Evolutionary conservation across 2,329 filamentous ascomycete species (phyloP), one percentile per base, ranked within the genome.

Genomic region (Colletotrichum sidae): DNA sequence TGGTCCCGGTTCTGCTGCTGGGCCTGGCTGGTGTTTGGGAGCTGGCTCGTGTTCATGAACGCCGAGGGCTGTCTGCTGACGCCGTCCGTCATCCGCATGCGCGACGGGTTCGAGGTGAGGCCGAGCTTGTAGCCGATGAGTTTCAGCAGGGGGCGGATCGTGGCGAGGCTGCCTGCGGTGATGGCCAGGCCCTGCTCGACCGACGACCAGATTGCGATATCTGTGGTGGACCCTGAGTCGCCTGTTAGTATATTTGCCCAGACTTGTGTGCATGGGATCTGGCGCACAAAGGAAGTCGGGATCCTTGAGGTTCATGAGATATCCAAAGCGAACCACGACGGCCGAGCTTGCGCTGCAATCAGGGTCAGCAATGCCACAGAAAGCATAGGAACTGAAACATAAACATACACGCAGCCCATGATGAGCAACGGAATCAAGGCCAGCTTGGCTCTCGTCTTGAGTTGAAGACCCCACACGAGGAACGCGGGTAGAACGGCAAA

Each of bases 381-480:
- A 4, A 9, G 25, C 25, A 25, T 5, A 25, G 4, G 25, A 25
- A 6, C 1, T 6, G 13, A 25, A 11, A 11, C 7, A 3, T 33
- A 11, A 51, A 76, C 76, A 67, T 72, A 79, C 81, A 83, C 71
- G 69, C 86, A 86, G 35, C 86, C 89, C 76, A 89, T 81, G 7
- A 80, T 80, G 54, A 90, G 75, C 49, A 90, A 80, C 6, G 79
- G 78, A 9, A 82, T 81, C 25, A 89, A 76, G 2, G 85, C 80
- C 7, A 81, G 38, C 70, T 88, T 89, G 2, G 81, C 83, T 60
- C 77, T 79, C 8, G 67, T 69, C 50, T 81, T 81, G 81, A 90
- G 87, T 60, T 88, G 81, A 35, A 89, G 72, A 34, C 81, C 79
- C 77, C 80, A 84, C 1, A 90, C 79, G 4, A 90, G 76, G 65